Evolutionary conservation across 768 basidiomycete genomes (phyloP), one percentile per base, ranked within the genome.

Genomic region (Hortiboletus flavorubellus): DNA sequence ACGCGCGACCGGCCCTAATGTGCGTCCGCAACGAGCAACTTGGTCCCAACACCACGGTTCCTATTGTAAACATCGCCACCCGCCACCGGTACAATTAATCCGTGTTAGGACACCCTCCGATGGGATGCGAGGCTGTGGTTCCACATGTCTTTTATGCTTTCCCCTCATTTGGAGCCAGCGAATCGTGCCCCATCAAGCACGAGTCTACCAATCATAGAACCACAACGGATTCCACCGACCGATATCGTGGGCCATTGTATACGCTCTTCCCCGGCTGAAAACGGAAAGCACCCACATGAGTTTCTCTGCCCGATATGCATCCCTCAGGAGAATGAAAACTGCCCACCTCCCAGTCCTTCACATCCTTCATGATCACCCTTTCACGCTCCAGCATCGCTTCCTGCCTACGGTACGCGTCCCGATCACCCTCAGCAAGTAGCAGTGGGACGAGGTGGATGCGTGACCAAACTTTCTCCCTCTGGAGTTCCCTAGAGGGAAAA

Each of bases 391-490:
- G 48, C 46, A 84, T 85, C n/a, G 91, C 93, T 66, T 86, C 82
- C 65, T 86, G 75, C 38, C 91, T 83, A 56, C 92, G 80, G 76
- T 91, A 93, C 53, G 80, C 78, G 70, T 95, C 93, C 52, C 97
- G 87, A 76, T 99, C 96, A 5, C 86, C 86, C 71, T 99, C 96
- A 38, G 96, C 96, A 63, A 95, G 79, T 44, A 99, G 80, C 54
- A 98, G 71, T 10, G 96, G 97, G 33, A 94, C 87, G 34, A 97
- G 82, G 76, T 98, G 86, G 68, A 99, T 93, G 59, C 96, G 84
- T 55, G 94, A 91, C 96, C 96, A 98, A 35, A 85, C 84, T 74
- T 89, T 88, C 77, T 99, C 96, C 59, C 96, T 82, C 70, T 89
- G 79, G 40, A 98, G 79, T 76, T 99, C 96, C 73, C 96, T 98